Percentiles rank a stretch among this genome's conserved stretches.
phyloP scores from a whole-genome alignment of 257 asterid genomes.

The Lavandula angustifolia region DNA sequence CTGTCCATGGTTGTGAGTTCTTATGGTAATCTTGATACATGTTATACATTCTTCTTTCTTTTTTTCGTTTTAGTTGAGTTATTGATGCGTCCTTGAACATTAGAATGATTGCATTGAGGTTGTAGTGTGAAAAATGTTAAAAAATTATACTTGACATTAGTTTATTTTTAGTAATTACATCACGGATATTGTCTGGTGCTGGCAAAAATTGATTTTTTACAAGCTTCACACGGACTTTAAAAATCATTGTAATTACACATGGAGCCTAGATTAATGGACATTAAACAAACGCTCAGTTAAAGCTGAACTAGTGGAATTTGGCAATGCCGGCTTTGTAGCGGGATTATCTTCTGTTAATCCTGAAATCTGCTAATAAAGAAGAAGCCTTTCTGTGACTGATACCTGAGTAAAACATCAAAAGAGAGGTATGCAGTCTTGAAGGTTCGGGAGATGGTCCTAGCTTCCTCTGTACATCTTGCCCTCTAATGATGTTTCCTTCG shows the following conservation, averaged over 20 bases:
- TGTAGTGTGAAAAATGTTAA: constrained; percentile 8
- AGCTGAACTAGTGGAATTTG: constrained; percentile 15
- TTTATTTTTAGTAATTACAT: neutral
- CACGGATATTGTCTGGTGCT: constrained; percentile 4
- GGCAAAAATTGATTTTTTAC: neutral
- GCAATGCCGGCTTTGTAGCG: constrained; percentile 9
- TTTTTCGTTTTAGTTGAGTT: neutral
- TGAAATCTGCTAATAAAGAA: no score
- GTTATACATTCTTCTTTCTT: constrained; percentile 15
- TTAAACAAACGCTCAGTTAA: neutral
- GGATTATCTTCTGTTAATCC: constrained; percentile 4
- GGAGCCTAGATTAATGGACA: neutral
- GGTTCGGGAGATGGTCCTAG: neutral
- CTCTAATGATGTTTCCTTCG: constrained; percentile 8
- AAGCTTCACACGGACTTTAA: constrained; percentile 8
- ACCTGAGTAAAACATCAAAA: neutral
- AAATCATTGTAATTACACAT: neutral
- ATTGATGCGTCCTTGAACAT: constrained; percentile 6
- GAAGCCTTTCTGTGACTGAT: neutral
- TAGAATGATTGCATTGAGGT: constrained; percentile 18
- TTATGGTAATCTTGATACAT: constrained; percentile 56
- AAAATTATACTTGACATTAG: constrained; percentile 3
- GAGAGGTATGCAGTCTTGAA: neutral
- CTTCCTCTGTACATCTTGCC: neutral
- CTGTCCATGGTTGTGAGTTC: constrained; percentile 77